Conservation (phyloP, 2,329 filamentous ascomycete species). For the Arthroderma sp. region DNA sequence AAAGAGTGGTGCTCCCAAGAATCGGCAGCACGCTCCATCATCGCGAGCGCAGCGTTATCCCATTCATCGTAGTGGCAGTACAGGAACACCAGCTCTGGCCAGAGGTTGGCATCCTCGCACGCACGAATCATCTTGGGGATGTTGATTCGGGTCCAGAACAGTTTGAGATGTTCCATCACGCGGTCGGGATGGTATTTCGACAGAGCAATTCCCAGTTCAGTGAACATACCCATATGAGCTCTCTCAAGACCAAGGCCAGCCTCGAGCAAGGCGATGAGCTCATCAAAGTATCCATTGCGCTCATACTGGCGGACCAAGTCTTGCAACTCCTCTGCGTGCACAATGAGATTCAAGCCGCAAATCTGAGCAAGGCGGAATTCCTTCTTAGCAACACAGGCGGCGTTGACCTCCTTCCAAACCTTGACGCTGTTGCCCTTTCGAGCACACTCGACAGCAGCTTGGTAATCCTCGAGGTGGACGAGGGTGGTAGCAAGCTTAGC, state of each 20-base stretch:
- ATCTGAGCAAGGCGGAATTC: conserved; percentile 98
- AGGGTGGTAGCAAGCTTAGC: conserved; percentile 95
- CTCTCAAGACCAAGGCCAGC: conserved; percentile 87
- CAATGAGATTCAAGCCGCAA: conserved; percentile 93
- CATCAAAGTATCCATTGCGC: conserved; percentile 92
- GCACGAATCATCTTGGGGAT: conserved; percentile 93
- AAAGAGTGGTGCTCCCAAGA: conserved; percentile 99
- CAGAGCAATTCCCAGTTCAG: conserved; percentile 77
- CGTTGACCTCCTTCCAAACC: conserved; percentile 98
- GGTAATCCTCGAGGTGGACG: conserved; percentile 94
- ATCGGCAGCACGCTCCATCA: conserved; percentile 95
- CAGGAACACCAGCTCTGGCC: conserved; percentile 95
- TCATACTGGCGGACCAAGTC: conserved; percentile 95
- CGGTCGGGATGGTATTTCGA: conserved; percentile 91
- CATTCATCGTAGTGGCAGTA: conserved; percentile 98
- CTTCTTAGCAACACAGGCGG: conserved; percentile 92
- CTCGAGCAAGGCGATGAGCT: conserved; percentile 87
- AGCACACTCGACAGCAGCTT: conserved; percentile 92
- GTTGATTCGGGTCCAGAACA: conserved; percentile 98
- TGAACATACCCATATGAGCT: conserved; percentile 96
- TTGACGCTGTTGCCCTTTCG: conserved; percentile 98
- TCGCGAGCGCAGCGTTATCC: conserved; percentile 90
- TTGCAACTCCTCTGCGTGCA: conserved; percentile 90
- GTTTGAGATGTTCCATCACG: conserved; percentile 95
- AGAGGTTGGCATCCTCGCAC: conserved; percentile 86